Evolutionary conservation across 2,329 filamentous ascomycete genomes (phyloP), one percentile per base, ranked within the genome.

Genomic region (Incumbomyces delicatus): DNA sequence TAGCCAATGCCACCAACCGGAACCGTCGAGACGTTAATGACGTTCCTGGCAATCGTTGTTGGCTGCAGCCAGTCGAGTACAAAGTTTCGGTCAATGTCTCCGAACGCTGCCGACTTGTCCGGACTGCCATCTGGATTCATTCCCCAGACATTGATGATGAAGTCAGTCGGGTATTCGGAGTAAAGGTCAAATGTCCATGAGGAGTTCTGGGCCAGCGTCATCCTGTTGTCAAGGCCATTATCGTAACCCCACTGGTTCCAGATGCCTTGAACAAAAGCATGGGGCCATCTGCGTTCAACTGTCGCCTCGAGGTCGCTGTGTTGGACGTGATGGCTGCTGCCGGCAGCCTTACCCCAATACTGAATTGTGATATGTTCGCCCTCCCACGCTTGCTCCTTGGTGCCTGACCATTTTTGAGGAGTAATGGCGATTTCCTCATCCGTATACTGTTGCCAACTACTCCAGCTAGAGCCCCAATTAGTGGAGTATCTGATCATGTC

Each of bases 161-260:
- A 80, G 30, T 16, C 35, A 12, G 37, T 42, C 31, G 35, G 47
- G 73, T 77, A 83, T 57, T 83, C 80, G 2, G 72, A 68, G 70
- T 81, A 74, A 49, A 81, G 77, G 51, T 77, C 69, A 54, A 74
- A 76, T n/a, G 68, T 64, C 80, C 80, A 83, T 3, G 65, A 61
- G 13, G 70, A 67, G 42, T 77, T 68, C 16, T 63, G 60, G 22
- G 68, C 65, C 37, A 76, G 68, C 16, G 65, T 57, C 64, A 82
- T 73, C 5, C 63, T 52, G 46, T 79, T 79, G 2, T 66, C 59
- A 16, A 82, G 57, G 2, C 80, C 80, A 20, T 71, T 67, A 57
- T 83, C 80, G 56, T 73, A 83, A 12, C 80, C 79, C 56, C 75
- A 83, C 49, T 77, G 67, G 56, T 83, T 83, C 62, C 74, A 82